Evolutionary conservation across 768 basidiomycete species (phyloP).

Genomic region (Amanita pallidorosea): DNA sequence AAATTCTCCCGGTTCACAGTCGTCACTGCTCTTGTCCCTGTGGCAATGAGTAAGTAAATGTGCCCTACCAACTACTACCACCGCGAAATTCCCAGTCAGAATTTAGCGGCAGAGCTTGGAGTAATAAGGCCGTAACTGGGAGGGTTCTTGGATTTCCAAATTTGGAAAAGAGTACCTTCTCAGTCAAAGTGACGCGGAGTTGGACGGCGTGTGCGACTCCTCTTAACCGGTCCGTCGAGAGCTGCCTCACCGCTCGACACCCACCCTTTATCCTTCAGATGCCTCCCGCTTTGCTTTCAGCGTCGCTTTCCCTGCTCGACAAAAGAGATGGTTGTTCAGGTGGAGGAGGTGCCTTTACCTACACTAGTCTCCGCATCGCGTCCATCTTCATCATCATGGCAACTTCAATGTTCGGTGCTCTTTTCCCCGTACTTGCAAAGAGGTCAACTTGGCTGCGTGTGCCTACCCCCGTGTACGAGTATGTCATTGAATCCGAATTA

Average conservation of each 20-base stretch:
- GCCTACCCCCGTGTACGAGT: slow-evolving; percentile 64
- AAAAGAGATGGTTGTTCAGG: slow-evolving; percentile 30
- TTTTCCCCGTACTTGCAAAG: slow-evolving; percentile 61
- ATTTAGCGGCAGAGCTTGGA: too few species aligned
- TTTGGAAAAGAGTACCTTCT: slow-evolving; percentile 8
- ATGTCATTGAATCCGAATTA: slow-evolving; percentile 14
- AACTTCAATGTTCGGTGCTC: slow-evolving; percentile 47
- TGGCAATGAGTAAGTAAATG: too few species aligned
- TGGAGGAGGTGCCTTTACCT: slow-evolving; percentile 39
- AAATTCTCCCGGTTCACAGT: too few species aligned
- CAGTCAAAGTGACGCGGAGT: slow-evolving; percentile 1
- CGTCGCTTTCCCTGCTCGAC: not conserved
- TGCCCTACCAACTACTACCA: too few species aligned
- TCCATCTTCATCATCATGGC: slow-evolving; percentile 67
- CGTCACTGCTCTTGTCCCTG: too few species aligned
- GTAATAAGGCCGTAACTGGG: not conserved
- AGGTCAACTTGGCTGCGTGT: slow-evolving; percentile 41
- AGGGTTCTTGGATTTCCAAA: not conserved
- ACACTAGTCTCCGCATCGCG: slow-evolving; percentile 49
- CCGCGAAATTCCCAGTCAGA: too few species aligned
- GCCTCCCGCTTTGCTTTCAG: slow-evolving; percentile 5
- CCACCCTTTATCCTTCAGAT: not conserved
- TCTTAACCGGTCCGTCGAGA: not conserved
- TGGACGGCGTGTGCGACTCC: too few species aligned
- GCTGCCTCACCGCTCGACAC: not conserved